phyloP scores from a whole-genome alignment of 2,329 filamentous ascomycete species.

The Penicillium sp. region DNA sequence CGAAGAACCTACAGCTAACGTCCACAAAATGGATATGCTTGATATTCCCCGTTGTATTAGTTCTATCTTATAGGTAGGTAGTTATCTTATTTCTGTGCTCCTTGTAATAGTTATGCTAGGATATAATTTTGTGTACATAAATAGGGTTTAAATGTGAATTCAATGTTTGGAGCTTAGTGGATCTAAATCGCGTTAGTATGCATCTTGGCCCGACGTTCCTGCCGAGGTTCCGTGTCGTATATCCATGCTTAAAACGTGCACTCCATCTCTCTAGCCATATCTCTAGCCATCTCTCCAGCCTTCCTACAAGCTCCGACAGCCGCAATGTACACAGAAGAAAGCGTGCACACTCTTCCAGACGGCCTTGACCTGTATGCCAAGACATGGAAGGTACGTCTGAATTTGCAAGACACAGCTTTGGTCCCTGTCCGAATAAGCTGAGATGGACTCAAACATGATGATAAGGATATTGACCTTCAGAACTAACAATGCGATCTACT shows the following conservation, averaged over 20 bases:
- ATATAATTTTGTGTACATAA: background rate
- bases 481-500: background rate
- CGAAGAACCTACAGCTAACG: background rate
- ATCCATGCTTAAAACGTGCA: background rate
- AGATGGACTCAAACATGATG: background rate
- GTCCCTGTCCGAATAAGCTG: background rate
- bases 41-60: too few relatives aligned
- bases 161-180: background rate
- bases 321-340: constrained; percentile 47
- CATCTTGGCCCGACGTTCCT: background rate
- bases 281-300: background rate
- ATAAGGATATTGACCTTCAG: background rate
- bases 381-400: constrained; percentile 55
- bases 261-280: background rate
- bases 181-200: background rate
- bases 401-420: background rate
- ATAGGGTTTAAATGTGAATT: background rate
- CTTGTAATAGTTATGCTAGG: background rate
- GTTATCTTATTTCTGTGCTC: background rate
- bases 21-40: background rate
- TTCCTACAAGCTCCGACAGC: background rate
- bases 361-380: constrained; percentile 58
- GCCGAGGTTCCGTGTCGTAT: background rate
- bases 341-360: constrained; percentile 51
- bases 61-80: background rate